Evolutionary conservation across 2,329 filamentous ascomycete species (phyloP), one percentile per base, ranked within the genome.

Genomic region (Fusarium transvaalense): DNA sequence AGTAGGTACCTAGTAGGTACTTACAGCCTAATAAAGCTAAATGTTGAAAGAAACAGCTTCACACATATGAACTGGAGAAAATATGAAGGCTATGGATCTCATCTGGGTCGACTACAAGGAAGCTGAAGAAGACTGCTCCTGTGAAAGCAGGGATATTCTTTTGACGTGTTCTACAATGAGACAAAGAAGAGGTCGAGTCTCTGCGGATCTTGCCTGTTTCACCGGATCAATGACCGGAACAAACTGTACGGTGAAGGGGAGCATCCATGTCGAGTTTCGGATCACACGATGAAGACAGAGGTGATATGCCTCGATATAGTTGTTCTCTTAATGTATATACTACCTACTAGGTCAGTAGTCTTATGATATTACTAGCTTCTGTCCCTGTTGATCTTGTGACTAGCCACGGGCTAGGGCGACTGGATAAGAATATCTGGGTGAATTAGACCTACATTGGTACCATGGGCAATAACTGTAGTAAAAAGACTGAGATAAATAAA

Each of bases 201-300:
- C n/a, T n/a, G n/a, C n/a, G n/a, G n/a, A n/a, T n/a, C n/a, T n/a
- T n/a, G 23, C 38, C 38, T 84, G 27, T 85, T 83, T 61, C 78
- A 84, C 15, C 84, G 82, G 82, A 67, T 81, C 21, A 19, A 64
- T 10, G 51, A 70, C 27, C 43, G 59, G 25, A 39, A 37, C n/a
- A 23, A 50, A 25, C 48, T 69, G 3, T 66, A 62, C 29, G 45
- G 57, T 27, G 41, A 27, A 17, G 8, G 41, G 15, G 25, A 51
- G 39, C 29, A 45, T n/a, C n/a, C n/a, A n/a, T 19, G 52, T 63
- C 12, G 29, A 68, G 43, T 54, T 68, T 46, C 64, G 46, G 23
- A 41, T 65, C 50, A 29, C 64, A 42, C 37, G 42, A 47, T 56
- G 37, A 56, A 29, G 37, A 34, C n/a, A 19, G 21, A 17, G 25